Percentiles rank a stretch among this genome's conserved stretches.
Evolutionary conservation across 2,329 filamentous ascomycete genomes (phyloP).

Genomic region (Phyllosticta paracitricarpa): DNA sequence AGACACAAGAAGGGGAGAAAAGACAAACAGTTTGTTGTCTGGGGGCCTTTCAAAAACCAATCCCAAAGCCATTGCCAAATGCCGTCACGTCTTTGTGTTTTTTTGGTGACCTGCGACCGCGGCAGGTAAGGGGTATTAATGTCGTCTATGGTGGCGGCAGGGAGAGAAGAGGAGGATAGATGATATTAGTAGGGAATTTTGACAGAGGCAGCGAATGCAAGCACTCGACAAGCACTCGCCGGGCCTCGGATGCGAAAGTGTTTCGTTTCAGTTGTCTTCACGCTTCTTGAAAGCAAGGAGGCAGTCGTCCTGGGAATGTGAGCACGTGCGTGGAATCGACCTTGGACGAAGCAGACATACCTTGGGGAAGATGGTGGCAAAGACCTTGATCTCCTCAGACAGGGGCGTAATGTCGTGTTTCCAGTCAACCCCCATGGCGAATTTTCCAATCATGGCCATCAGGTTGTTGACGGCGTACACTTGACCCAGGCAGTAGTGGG

Average conservation of each 20-base stretch:
- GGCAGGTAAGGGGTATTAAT: background rate
- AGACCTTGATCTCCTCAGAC: conserved; percentile 95
- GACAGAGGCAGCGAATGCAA: background rate
- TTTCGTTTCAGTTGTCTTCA: background rate
- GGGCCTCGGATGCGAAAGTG: background rate
- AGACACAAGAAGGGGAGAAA: background rate
- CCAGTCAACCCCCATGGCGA: conserved; percentile 80
- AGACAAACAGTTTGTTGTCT: background rate
- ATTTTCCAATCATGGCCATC: conserved; percentile 83
- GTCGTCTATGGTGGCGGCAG: background rate
- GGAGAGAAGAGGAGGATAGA: background rate
- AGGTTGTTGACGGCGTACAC: conserved; percentile 84
- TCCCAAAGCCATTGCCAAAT: background rate
- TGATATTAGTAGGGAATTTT: background rate
- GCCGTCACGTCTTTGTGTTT: background rate
- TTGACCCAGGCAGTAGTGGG: conserved; percentile 94
- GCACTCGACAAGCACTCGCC: background rate
- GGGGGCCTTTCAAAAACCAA: background rate
- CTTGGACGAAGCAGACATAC: conserved; percentile 25
- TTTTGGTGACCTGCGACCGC: background rate
- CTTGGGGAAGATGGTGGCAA: conserved; percentile 95
- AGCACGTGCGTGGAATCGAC: background rate
- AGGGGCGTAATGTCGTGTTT: conserved; percentile 71
- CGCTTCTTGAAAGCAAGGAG: conserved; percentile 11
- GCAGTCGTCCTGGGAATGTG: conserved; percentile 11